A percentile compares a stretch with the other conserved stretches of the same genome.
These are phyloP conservation scores for Schwanniomyces polymorphus DNA, from an alignment of 805 yeast genomes.

Conservation along the genomic window DNA sequence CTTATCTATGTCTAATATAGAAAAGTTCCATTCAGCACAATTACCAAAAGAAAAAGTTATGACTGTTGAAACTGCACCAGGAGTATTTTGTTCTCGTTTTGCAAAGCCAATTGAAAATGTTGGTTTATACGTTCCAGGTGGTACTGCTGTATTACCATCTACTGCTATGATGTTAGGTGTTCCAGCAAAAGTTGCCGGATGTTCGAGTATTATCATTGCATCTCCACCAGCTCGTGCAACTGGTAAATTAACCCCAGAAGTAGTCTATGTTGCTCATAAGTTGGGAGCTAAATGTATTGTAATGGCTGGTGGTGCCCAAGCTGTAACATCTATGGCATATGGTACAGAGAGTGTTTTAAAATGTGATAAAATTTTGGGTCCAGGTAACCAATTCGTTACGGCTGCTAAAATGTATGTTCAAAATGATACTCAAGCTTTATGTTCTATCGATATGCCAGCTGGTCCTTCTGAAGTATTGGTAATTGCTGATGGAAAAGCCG, in stretches of 20 bases:
- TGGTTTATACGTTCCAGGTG: constrained; percentile 97
- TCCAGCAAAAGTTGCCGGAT: constrained; percentile 97
- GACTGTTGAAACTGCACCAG: constrained; percentile 89
- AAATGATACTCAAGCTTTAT: constrained; percentile 91
- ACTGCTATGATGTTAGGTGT: constrained; percentile 98
- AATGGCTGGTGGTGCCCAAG: constrained; percentile 99
- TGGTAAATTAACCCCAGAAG: constrained; percentile 94
- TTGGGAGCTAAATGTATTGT: constrained; percentile 90
- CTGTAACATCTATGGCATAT: constrained; percentile 97
- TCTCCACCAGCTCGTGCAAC: constrained; percentile 90
- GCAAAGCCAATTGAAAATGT: constrained; percentile 93
- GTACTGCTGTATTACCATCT: constrained; percentile 97
- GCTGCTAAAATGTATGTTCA: constrained; percentile 98
- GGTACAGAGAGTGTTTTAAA: constrained; percentile 93
- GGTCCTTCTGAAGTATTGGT: constrained; percentile 98
- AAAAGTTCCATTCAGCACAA: constrained; percentile 93
- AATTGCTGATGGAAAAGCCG: constrained; percentile 84
- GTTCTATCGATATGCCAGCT: constrained; percentile 99
- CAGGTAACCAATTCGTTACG: constrained; percentile 98
- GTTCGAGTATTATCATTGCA: constrained; percentile 87
- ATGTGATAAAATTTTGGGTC: constrained; percentile 96
- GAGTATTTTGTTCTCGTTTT: constrained; percentile 91
- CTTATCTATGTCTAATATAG: constrained; percentile 83
- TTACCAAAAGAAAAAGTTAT: constrained; percentile 66
- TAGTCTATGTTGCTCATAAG: constrained; percentile 94